phyloP scores from a whole-genome alignment of 495 filamentous ascomycete genomes.

The Lasiosphaeria hispida region DNA sequence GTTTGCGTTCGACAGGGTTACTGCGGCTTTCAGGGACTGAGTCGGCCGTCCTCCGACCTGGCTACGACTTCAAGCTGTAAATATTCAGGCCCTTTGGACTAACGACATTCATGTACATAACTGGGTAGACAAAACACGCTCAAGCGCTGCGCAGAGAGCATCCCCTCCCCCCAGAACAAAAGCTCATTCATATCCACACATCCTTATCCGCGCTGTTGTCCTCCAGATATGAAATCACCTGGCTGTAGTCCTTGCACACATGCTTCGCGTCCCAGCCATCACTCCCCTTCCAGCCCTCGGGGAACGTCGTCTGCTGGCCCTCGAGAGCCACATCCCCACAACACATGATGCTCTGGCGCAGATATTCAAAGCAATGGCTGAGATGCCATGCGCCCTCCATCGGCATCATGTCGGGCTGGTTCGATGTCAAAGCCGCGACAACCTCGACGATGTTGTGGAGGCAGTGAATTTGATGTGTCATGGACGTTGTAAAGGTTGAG shows the following conservation, averaged over 20 bases:
- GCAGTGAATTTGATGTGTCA: slow-evolving; percentile 51
- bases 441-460: slow-evolving; percentile 40
- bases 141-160: too few species aligned
- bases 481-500: slow-evolving; percentile 47
- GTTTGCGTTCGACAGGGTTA: neutral
- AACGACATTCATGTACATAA: neutral
- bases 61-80: too few species aligned
- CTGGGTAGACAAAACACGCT: slow-evolving; percentile 1
- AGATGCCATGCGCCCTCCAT: slow-evolving; percentile 43
- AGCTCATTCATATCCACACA: slow-evolving; percentile 44
- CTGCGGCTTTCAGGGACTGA: neutral
- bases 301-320: slow-evolving; percentile 44
- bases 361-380: slow-evolving; percentile 48
- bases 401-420: slow-evolving; percentile 28
- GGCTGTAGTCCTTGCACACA: slow-evolving; percentile 42
- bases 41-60: too few species aligned
- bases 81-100: neutral
- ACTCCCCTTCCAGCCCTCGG: slow-evolving; percentile 36
- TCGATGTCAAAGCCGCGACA: slow-evolving; percentile 36
- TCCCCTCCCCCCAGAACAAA: too few species aligned
- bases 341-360: slow-evolving; percentile 50
- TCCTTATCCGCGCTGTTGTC: slow-evolving; percentile 39
- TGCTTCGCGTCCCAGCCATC: slow-evolving; percentile 51
- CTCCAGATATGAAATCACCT: slow-evolving; percentile 38
- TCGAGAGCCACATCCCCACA: slow-evolving; percentile 44